phyloP scores from a whole-genome alignment of 495 filamentous ascomycete species.

The Aspergillus campestris region DNA sequence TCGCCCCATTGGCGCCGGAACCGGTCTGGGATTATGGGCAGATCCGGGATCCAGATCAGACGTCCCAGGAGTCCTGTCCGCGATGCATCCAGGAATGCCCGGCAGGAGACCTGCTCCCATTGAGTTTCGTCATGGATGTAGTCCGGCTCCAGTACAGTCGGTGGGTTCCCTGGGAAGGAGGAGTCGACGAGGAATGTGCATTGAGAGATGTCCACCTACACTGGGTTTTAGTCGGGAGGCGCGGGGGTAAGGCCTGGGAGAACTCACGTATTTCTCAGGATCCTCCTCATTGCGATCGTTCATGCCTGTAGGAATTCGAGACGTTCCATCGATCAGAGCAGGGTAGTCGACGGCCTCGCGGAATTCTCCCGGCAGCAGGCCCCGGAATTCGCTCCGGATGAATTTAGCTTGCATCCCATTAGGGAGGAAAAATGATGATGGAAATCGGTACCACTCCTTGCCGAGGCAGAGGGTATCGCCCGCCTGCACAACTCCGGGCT shows the following conservation, averaged over 20 bases:
- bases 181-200: conserved; percentile 89
- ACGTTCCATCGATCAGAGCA: conserved; percentile 66
- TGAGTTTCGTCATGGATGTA: conserved; percentile 57
- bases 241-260: not conserved
- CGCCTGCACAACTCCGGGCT: conserved; percentile 34
- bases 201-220: conserved; percentile 54
- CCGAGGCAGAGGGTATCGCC: conserved; percentile 79
- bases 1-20: conserved; percentile 69
- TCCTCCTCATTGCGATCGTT: conserved; percentile 92
- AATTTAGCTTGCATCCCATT: conserved; percentile 73
- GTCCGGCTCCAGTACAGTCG: conserved; percentile 59
- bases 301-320: conserved; percentile 73
- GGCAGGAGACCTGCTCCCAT: conserved; percentile 70
- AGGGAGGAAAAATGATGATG: conserved; percentile 85
- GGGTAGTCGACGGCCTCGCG: conserved; percentile 53
- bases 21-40: conserved; percentile 56
- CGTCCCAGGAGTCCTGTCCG: conserved; percentile 66
- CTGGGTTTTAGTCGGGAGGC: conserved; percentile 7
- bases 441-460: conserved; percentile 99
- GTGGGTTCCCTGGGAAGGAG: conserved; percentile 52
- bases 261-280: conserved; percentile 70
- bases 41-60: conserved; percentile 76
- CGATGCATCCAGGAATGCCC: conserved; percentile 71
- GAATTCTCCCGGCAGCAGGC: conserved; percentile 88
- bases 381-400: conserved; percentile 79